Evolutionary conservation across 2,329 filamentous ascomycete genomes (phyloP).

Genomic region (Pestalotiopsis sp.): DNA sequence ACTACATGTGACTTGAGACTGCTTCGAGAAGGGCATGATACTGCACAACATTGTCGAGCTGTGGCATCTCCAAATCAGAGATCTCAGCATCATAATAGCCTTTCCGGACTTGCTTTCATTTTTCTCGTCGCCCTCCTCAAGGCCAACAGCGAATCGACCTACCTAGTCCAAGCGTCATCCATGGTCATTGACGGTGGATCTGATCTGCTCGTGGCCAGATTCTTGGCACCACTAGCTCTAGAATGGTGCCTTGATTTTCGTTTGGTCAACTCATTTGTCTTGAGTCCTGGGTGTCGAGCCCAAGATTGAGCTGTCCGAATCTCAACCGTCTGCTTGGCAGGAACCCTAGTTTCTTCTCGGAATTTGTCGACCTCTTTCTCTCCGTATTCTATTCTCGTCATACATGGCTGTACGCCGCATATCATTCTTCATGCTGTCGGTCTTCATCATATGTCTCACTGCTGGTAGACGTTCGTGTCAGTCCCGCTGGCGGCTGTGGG

Average conservation of each 20-base stretch:
- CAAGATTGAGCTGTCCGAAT: neutral
- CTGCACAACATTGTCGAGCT: too few species aligned
- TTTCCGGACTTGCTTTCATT: too few species aligned
- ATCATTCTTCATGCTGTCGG: neutral
- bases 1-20: too few species aligned
- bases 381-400: too few species aligned
- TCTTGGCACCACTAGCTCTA: neutral
- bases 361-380: too few species aligned
- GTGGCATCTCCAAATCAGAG: too few species aligned
- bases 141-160: neutral
- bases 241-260: neutral
- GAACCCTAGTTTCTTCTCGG: too few species aligned
- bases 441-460: neutral
- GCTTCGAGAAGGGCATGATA: too few species aligned
- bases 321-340: neutral
- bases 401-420: too few species aligned
- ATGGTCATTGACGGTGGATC: neutral
- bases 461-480: neutral
- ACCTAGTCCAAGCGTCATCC: too few species aligned
- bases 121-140: neutral
- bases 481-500: neutral
- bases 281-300: neutral
- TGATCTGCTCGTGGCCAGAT: neutral
- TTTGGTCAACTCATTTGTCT: neutral
- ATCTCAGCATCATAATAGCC: too few species aligned